Conservation (phyloP, 371 early-diverging fungal genomes). For the Actinomucor elegans region DNA sequence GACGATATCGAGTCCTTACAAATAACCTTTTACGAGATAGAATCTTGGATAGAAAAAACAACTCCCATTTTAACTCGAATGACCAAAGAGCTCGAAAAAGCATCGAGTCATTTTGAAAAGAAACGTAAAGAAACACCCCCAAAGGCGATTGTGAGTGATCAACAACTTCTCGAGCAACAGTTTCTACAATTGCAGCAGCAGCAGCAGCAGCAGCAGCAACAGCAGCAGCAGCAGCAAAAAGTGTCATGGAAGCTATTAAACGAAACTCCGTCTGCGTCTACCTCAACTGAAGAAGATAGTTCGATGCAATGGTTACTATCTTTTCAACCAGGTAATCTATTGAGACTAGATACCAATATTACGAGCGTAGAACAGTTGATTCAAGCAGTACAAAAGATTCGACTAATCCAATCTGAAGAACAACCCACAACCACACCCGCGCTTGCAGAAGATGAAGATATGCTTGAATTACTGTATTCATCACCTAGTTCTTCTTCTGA, state of each 20-base stretch:
- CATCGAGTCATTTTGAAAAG: conserved; percentile 42
- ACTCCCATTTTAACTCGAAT: conserved; percentile 44
- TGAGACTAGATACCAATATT: conserved; percentile 40
- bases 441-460: conserved; percentile 6
- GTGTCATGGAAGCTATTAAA: neutral
- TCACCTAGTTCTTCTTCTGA: conserved; percentile 7
- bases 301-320: conserved; percentile 34
- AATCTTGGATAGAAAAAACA: conserved; percentile 53
- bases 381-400: conserved; percentile 34
- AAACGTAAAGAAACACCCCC: conserved; percentile 14
- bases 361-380: conserved; percentile 39
- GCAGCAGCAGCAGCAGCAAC: conserved; percentile 2
- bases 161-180: neutral
- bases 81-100: conserved; percentile 52
- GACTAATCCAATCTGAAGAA: conserved; percentile 14
- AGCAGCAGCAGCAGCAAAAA: conserved; percentile 11
- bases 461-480: neutral
- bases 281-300: neutral
- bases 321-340: conserved; percentile 32
- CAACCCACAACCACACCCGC: neutral
- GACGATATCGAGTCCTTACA: conserved; percentile 51
- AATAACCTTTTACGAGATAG: conserved; percentile 41
- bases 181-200: neutral
- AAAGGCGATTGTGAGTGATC: neutral
- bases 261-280: neutral